phyloP scores from a whole-genome alignment of 129 eudicot genomes.

The Logfia minima region DNA sequence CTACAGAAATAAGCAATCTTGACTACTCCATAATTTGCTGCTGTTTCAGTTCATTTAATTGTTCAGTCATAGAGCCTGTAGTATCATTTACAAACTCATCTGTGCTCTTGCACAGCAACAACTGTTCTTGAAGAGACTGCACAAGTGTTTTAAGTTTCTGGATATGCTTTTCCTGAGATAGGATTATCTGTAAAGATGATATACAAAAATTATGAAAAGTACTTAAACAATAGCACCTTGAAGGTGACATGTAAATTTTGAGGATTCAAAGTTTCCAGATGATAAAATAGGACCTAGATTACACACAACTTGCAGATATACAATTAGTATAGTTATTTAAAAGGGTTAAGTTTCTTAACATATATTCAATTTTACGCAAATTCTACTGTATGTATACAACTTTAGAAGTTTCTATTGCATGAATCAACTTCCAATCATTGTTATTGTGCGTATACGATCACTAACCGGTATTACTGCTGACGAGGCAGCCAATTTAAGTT shows the following conservation, averaged over 20 bases:
- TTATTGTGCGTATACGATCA: not conserved
- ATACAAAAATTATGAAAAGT: not conserved
- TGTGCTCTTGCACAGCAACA: slow-evolving; percentile 39
- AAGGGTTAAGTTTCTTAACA: not conserved
- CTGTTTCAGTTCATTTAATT: slow-evolving; percentile 35
- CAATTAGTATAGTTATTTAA: not conserved
- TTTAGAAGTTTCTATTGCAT: too few species aligned
- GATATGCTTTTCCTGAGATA: slow-evolving; percentile 53
- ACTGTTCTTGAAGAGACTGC: slow-evolving; percentile 46
- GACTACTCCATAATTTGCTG: slow-evolving; percentile 37
- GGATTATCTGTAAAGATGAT: slow-evolving; percentile 43
- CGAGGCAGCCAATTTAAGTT: not conserved
- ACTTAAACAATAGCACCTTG: not conserved
- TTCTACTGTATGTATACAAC: too few species aligned
- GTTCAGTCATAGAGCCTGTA: slow-evolving; percentile 30
- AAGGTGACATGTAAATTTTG: not conserved
- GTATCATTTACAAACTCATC: slow-evolving; percentile 34
- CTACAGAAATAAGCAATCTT: slow-evolving; percentile 18
- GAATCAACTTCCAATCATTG: not conserved
- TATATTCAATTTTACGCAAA: not conserved
- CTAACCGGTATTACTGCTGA: not conserved
- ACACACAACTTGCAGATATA: slow-evolving; percentile 13
- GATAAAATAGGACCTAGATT: not conserved
- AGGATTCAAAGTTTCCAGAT: not conserved
- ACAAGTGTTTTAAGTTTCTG: slow-evolving; percentile 49